phyloP scores from a whole-genome alignment of 768 basidiomycete species.

The Terana coerulea region DNA sequence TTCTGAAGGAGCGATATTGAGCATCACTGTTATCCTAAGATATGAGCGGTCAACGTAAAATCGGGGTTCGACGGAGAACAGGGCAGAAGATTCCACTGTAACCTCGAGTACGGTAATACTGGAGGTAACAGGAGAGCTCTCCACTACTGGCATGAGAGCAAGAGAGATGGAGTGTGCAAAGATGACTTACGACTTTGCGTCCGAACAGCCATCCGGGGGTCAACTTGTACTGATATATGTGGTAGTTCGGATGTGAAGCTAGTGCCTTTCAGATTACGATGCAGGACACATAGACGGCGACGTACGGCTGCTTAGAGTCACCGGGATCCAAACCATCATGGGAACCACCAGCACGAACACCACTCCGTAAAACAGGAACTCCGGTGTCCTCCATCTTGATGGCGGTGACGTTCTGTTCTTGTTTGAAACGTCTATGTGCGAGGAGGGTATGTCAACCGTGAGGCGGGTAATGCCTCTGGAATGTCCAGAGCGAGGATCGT shows the following conservation, averaged over 20 bases:
- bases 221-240: conserved; percentile 51
- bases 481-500: conserved; percentile 8
- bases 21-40: conserved; percentile 85
- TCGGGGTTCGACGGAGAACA: too few relatives aligned
- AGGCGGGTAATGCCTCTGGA: conserved; percentile 38
- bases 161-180: too few relatives aligned
- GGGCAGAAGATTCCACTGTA: too few relatives aligned
- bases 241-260: conserved; percentile 78
- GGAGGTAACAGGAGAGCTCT: too few relatives aligned
- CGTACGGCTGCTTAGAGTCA: conserved; percentile 72
- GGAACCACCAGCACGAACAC: conserved; percentile 60
- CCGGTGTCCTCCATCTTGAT: conserved; percentile 73
- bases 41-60: too few relatives aligned
- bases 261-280: neutral
- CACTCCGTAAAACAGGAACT: conserved; percentile 76
- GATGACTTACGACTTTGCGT: conserved; percentile 62
- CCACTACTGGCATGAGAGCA: too few relatives aligned
- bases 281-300: conserved; percentile 16
- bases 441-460: conserved; percentile 53
- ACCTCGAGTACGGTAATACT: too few relatives aligned
- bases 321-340: conserved; percentile 73
- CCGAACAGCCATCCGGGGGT: conserved; percentile 80
- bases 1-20: conserved; percentile 87
- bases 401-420: conserved; percentile 28
- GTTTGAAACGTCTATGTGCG: conserved; percentile 27